Evolutionary conservation across 2,329 filamentous ascomycete species (phyloP).

Genomic region (Scedosporium dehoogii): DNA sequence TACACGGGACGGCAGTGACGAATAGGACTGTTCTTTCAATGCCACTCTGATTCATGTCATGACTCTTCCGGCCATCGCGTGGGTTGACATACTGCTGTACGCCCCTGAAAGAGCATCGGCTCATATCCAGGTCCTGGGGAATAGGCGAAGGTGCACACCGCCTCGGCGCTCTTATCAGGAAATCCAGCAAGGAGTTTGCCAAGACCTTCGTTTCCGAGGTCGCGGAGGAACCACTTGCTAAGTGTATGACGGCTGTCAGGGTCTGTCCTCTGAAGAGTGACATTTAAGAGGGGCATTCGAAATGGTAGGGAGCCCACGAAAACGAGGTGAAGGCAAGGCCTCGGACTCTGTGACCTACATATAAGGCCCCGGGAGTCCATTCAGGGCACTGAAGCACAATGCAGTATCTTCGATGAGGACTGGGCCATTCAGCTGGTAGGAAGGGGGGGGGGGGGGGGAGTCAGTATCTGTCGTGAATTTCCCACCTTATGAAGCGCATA

Average conservation of each 20-base stretch:
- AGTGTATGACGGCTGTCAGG: neutral
- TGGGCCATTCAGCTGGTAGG: slow-evolving; percentile 62
- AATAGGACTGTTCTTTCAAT: neutral
- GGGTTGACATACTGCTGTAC: slow-evolving; percentile 57
- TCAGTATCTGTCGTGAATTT: neutral
- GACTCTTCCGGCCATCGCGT: neutral
- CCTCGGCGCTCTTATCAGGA: slow-evolving; percentile 81
- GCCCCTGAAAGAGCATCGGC: slow-evolving; percentile 82
- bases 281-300: neutral
- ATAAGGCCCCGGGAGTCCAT: slow-evolving; percentile 89
- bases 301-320: too few relatives aligned
- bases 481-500: neutral
- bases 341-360: slow-evolving; percentile 52
- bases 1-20: neutral
- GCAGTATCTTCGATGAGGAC: slow-evolving; percentile 95
- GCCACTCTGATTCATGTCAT: too few relatives aligned
- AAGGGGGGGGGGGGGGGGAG: neutral
- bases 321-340: too few relatives aligned
- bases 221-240: slow-evolving; percentile 90
- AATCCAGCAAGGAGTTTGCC: slow-evolving; percentile 87
- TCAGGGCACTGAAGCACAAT: slow-evolving; percentile 81
- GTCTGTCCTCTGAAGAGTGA: neutral
- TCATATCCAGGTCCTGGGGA: slow-evolving; percentile 75
- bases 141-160: slow-evolving; percentile 94
- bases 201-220: slow-evolving; percentile 72